Base-by-base conservation (phyloP, 2,329 filamentous ascomycete species). In the Aspergillus bombycis region DNA sequence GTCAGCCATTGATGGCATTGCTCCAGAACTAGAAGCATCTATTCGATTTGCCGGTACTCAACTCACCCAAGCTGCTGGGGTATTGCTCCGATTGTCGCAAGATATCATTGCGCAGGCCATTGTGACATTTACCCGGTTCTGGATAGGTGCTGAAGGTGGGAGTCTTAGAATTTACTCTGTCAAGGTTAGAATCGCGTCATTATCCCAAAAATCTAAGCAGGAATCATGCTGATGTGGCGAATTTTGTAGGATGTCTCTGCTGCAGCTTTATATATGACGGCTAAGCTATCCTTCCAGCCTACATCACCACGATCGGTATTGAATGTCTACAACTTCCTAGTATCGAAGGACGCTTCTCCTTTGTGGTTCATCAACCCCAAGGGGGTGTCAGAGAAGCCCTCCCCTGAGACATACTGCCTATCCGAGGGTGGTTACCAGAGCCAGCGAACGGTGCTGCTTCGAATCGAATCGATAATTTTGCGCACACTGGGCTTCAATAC, bases 81-180 rank as follows among this genome's bases (percentile, higher is more conserved):
- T 96, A 57, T 86, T 98, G 21, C 85, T 99, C 3, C 88, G 92
- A 55, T 84, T 98, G 45, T 91, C 93, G 8, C 93, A 97, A 75
- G 92, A 93, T 69, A 88, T 92, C 45, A 92, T 95, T 45, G 91
- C 93, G 5, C 91, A 93, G 72, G 92, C 94, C 3, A 92, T 94
- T 73, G 88, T 97, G 46, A 79, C 95, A 0, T 87, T 96, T 38
- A 89, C 90, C 58, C 87, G 94, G 16, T 95, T 93, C 79, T 96
- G 91, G 90, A 81, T 93, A 32, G 80, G 80, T 0, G 67, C 78
- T 19, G 80, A 82, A 58, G 80, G 80, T 7, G 80, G 79, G 12
- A 82, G 80, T 67, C 71, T 81, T 53, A 73, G 74, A 19, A 76
- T 81, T 21, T 78, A 81, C 62, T 74, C 78, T 7, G 76, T 74